These are phyloP conservation scores for Entomortierella chlamydospora DNA, from an alignment of 192 early-diverging fungal genomes.

Conservation along the genomic window DNA sequence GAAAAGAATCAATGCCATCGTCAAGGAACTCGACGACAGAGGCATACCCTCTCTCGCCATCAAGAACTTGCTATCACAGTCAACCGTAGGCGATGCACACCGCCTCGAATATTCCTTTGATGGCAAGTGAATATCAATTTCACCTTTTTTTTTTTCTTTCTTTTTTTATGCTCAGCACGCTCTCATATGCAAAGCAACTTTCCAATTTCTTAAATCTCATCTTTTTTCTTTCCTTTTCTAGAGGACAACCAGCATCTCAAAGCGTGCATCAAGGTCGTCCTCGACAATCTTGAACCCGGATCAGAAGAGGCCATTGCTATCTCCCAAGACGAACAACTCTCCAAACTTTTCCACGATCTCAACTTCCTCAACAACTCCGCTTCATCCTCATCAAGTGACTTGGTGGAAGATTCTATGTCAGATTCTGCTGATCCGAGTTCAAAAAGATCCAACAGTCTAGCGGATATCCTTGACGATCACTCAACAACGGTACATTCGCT, in stretches of 20 bases:
- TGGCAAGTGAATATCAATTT: conserved; percentile 18
- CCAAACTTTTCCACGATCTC: conserved; percentile 44
- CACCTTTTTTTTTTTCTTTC: too few species aligned
- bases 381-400: conserved; percentile 30
- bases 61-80: conserved; percentile 33
- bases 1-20: conserved; percentile 77
- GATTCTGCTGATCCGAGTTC: neutral
- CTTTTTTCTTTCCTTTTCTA: neutral
- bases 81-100: conserved; percentile 34
- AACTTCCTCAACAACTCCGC: conserved; percentile 33
- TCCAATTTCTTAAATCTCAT: neutral
- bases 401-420: neutral
- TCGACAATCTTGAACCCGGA: conserved; percentile 17
- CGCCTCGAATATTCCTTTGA: conserved; percentile 50
- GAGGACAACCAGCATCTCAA: conserved; percentile 47
- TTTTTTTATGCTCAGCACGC: too few species aligned
- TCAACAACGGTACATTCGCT: neutral
- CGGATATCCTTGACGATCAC: neutral
- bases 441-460: neutral
- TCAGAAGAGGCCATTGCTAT: neutral
- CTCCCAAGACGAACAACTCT: conserved; percentile 35
- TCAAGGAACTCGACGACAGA: conserved; percentile 70
- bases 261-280: conserved; percentile 45
- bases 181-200: too few species aligned
- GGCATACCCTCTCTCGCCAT: conserved; percentile 55